Base-by-base conservation (phyloP, 2,329 filamentous ascomycete species). In the Fusarium sp. region DNA sequence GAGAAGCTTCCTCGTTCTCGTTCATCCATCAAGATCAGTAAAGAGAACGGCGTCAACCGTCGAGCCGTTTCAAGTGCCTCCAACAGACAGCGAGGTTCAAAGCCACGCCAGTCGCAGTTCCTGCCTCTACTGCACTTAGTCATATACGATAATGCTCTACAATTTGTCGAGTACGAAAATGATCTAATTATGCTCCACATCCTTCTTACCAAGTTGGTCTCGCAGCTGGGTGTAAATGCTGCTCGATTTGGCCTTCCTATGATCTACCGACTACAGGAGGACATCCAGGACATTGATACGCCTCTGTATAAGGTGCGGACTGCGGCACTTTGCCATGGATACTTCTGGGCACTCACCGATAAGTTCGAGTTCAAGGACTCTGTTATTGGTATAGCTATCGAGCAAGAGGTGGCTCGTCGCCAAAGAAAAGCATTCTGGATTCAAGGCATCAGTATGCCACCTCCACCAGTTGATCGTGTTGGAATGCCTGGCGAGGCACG, bases 221-320 rank as follows among this genome's bases (percentile, higher is more conserved):
- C 88, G 58, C 89, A 88, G 56, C 84, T 97, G 1, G 94, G 95
- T 6, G 88, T 97, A 49, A 97, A 97, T 75, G 91, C 93, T 17
- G 86, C 86, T 7, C 87, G 90, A 58, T 91, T 87, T 71, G 93
- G 94, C 1, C 79, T 97, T 36, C 93, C 94, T 3, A 97, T 97
- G 94, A 86, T 97, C 12, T 89, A 96, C 77, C 88, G 91, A 44
- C 84, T 98, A 2, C 94, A 97, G 76, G 93, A 97, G 73, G 93
- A 96, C 65, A 91, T 96, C 30, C 84, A 88, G 55, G 85, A 87
- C 9, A 83, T 89, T 4, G 88, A 89, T 45, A 85, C 86, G 23
- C 88, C 91, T 0, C 77, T 88, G 40, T 86, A 90, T 28, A 96
- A 95, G 75, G 87, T 97, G 38, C 90, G 92, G 42, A 83, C 96